Evolutionary conservation across 2,329 filamentous ascomycete genomes (phyloP).

Genomic region (Calcarisporium arbuscula): DNA sequence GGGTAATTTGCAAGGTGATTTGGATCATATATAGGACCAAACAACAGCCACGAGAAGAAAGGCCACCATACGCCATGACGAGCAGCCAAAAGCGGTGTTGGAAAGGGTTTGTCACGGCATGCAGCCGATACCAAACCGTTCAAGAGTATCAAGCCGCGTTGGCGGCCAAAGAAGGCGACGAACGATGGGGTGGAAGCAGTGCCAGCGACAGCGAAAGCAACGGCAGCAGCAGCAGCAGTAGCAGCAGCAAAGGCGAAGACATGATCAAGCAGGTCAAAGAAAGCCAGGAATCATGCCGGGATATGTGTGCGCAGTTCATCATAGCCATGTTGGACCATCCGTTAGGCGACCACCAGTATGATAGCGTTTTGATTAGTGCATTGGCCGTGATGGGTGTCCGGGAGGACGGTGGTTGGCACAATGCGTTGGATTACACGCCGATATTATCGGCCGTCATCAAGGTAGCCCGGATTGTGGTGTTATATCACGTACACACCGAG

Average conservation of each 20-base stretch:
- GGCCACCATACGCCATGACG: background rate
- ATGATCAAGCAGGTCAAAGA: background rate
- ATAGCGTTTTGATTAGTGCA: constrained; percentile 9
- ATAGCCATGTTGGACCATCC: constrained; percentile 6
- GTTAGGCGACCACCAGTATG: constrained; percentile 8
- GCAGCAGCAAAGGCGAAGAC: too few relatives aligned
- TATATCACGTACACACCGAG: constrained; percentile 10
- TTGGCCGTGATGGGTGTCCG: constrained; percentile 8
- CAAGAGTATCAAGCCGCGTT: too few relatives aligned
- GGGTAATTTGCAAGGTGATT: constrained; percentile 3
- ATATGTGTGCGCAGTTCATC: background rate
- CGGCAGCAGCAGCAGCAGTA: too few relatives aligned
- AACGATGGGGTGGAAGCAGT: too few relatives aligned
- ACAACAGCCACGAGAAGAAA: too few relatives aligned
- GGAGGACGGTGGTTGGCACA: constrained; percentile 5
- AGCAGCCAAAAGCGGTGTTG: constrained; percentile 2
- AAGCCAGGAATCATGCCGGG: too few relatives aligned
- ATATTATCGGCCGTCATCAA: constrained; percentile 13
- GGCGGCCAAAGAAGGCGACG: too few relatives aligned
- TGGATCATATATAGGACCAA: constrained; percentile 1
- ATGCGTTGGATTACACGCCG: constrained; percentile 7
- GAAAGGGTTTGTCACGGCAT: too few relatives aligned
- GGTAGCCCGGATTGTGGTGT: constrained; percentile 7
- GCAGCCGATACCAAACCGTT: too few relatives aligned
- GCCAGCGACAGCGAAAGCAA: too few relatives aligned